Evolutionary conservation across 495 filamentous ascomycete species (phyloP), one percentile per base, ranked within the genome.

Genomic region (Trichocladium antarcticum): DNA sequence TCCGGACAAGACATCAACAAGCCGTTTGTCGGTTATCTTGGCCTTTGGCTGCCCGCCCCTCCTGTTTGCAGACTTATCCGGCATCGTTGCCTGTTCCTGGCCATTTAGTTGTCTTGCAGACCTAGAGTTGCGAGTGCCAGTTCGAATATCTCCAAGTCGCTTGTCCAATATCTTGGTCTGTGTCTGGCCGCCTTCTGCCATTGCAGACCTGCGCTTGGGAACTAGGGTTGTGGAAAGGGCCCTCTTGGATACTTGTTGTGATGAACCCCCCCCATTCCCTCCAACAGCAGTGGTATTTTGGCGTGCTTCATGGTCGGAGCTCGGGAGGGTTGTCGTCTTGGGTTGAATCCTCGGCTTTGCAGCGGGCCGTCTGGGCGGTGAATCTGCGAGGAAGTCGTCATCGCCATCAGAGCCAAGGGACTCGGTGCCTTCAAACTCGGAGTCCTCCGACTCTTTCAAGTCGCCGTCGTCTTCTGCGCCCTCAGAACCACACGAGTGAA

Each of bases 121-220:
- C 58, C 38, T 34, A 60, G 57, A 64, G 37, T 6, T 43, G 41
- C 1, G 64, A 51, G 21, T n/a, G n/a, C 49, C 40, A 5, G 56
- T 58, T 22, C 63, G 50, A 14, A 48, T 51, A 17, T 65, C 47
- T 2, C 56, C 32, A 3, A 65, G 49, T n/a, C 56, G 55, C 24
- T 52, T 55, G 7, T 48, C 49, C 1, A 5, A 37, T 27, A 2
- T 27, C 16, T 47, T 49, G 12, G 1, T 27, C 24, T 17, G 35
- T 48, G 19, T 24, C 15, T 31, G 5, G 1, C n/a, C 31, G n/a
- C n/a, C 31, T 27, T 29, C 20, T 24, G 27, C 36, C 8, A 12
- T 16, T 3, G 6, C 24, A 3, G 16, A 29, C 19, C 21, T 45
- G 15, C 28, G n/a, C 6, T 8, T 5, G 17, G 24, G n/a, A 17